Base-by-base conservation (phyloP, 805 yeast species). In the Komagataella mondaviorum region DNA sequence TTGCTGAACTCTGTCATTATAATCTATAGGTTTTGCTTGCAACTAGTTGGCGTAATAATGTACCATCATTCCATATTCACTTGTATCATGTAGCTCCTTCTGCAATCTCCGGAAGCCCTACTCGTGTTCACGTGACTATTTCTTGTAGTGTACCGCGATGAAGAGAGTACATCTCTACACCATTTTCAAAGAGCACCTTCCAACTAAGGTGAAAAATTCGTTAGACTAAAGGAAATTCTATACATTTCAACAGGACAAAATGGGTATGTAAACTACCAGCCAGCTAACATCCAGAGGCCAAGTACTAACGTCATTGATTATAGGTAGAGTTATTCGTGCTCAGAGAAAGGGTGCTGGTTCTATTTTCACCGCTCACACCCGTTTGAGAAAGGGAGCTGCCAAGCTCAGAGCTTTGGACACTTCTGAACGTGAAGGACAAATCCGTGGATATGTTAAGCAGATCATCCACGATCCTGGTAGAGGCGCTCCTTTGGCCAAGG, bases 301-400 rank as follows among this genome's bases (percentile, higher is more conserved):
- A 30, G 39, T 30, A 30, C 39, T 30, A 30, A 30, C 39, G 39
- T 30, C 39, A 30, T 10, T 10, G n/a, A 1, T 30, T 44, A 59
- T 50, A 82, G 96, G 96, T 87, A 88, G 98, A 85, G 99, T 93
- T 80, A 93, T 93, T 83, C 95, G 99, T 82, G 93, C 93, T 85
- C 99, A 93, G 85, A 90, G 99, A 89, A 93, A 93, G 83, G 98
- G 98, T 86, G 96, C 96, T 77, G 98, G 99, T 74, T 91, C 98
- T 71, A 89, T 93, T 84, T 93, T 93, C 89, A 85, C 95, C 74
- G 84, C 99, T 71, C 96, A 91, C 93, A 91, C 98, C 83, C 91
- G 98, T 80, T 88, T 93, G 77, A 89, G 99, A 87, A 88, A 93
- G 81, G 99, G 99, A 76, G 98, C 99, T 74, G 99, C 99, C 73